Conservation (phyloP, 257 asterid species). For the Jacaranda copaia region DNA sequence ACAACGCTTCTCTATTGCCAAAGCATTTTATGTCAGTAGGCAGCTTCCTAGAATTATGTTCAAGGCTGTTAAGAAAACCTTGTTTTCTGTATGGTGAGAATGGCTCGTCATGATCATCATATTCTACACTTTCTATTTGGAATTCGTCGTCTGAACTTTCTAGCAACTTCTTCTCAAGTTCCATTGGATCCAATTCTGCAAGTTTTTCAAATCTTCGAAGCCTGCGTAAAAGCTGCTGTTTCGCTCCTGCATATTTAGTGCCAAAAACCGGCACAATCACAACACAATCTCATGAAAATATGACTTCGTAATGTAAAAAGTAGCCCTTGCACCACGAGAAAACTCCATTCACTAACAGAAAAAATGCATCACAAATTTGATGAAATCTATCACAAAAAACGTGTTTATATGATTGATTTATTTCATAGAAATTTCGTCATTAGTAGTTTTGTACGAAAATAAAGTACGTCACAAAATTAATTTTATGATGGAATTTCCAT, state of each 20-base stretch:
- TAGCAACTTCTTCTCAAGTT: slow-evolving; percentile 61
- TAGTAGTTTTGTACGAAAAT: no score
- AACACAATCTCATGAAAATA: not conserved
- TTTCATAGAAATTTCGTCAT: no score
- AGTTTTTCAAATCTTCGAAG: slow-evolving; percentile 77
- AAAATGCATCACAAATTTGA: no score
- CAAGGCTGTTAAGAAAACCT: not conserved
- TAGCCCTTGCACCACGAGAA: no score
- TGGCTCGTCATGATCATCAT: slow-evolving; percentile 29
- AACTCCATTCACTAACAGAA: no score
- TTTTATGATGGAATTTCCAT: no score
- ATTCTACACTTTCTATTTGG: slow-evolving; percentile 22
- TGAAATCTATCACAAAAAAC: no score
- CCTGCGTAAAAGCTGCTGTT: slow-evolving; percentile 64
- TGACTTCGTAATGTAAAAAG: not conserved
- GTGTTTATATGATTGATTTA: no score
- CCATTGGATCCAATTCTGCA: slow-evolving; percentile 73
- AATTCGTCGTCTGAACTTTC: slow-evolving; percentile 52
- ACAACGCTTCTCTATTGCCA: slow-evolving; percentile 32
- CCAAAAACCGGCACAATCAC: not conserved
- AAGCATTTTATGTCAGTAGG: slow-evolving; percentile 46
- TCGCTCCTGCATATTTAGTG: slow-evolving; percentile 57
- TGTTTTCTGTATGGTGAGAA: slow-evolving; percentile 30
- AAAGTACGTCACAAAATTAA: no score
- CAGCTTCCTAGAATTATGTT: slow-evolving; percentile 30